These are phyloP conservation scores for Coniochaeta prunicola DNA, from an alignment of 2,329 filamentous ascomycete species.

Conservation along the genomic window DNA sequence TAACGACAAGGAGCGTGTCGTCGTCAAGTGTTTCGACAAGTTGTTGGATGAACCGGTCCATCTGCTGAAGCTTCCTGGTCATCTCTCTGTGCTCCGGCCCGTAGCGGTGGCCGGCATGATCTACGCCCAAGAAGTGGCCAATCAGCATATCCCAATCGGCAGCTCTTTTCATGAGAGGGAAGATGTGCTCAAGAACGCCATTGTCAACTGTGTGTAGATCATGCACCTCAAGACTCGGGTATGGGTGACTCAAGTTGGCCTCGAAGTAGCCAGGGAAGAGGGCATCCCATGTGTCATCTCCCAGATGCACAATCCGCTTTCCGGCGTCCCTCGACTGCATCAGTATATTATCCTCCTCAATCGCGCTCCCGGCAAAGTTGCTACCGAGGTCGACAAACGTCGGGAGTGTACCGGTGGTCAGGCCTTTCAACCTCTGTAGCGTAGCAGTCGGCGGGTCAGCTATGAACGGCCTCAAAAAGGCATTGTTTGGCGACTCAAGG, in stretches of 20 bases:
- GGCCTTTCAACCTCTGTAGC: constrained; percentile 81
- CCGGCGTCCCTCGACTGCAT: constrained; percentile 57
- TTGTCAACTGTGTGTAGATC: constrained; percentile 96
- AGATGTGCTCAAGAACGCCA: constrained; percentile 84
- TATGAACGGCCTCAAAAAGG: constrained; percentile 89
- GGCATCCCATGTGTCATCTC: constrained; percentile 96
- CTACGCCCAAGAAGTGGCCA: constrained; percentile 89
- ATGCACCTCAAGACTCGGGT: constrained; percentile 98
- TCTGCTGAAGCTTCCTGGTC: constrained; percentile 83
- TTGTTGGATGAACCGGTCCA: constrained; percentile 72
- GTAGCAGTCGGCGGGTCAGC: constrained; percentile 94
- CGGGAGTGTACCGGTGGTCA: constrained; percentile 91
- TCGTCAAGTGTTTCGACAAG: constrained; percentile 71
- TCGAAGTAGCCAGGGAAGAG: constrained; percentile 94
- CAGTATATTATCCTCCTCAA: constrained; percentile 82
- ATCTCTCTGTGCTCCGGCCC: constrained; percentile 90
- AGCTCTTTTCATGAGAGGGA: constrained; percentile 68
- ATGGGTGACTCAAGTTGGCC: constrained; percentile 74
- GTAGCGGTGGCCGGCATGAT: constrained; percentile 94
- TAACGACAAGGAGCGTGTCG: constrained; percentile 80
- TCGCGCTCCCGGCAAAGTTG: constrained; percentile 90
- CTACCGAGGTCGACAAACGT: constrained; percentile 92
- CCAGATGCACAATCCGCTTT: constrained; percentile 80
- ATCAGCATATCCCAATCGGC: constrained; percentile 89
- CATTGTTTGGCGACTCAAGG: constrained; percentile 65